Evolutionary conservation across 768 basidiomycete genomes (phyloP), one percentile per base, ranked within the genome.

Genomic region (Hebeloma cylindrosporum): DNA sequence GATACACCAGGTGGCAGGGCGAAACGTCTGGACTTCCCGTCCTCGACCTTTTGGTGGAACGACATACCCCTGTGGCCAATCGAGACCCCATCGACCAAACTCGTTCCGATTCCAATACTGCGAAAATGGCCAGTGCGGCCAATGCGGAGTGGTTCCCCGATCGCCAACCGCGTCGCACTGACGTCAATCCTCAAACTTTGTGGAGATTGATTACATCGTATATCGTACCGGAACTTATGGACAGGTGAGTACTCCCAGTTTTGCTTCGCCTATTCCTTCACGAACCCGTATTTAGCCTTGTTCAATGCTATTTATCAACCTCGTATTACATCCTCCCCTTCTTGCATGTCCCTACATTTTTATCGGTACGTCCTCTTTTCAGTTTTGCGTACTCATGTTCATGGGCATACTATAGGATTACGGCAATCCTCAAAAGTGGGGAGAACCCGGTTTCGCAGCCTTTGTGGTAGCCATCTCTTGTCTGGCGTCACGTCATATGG

Each of bases 381-480:
- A 47, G 43, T 65, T 54, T 54, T 60, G 41, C 33, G 7, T 31
- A 27, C 38, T 25, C 26, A 36, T 40, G 37, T 40, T 51, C 27
- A 37, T 42, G 29, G 13, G 18, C 34, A 42, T 17, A 25, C 7
- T 33, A 40, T 40, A 89, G 85, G 93, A 96, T 65, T 96, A 96
- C 61, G 90, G 89, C 30, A 89, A 93, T 53, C 93, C 93, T 39
- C 80, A 82, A 65, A 93, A 93, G 72, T 95, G 93, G 93, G 89
- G 85, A 38, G 92, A 94, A 65, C 90, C 93, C 6, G 93, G 93
- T 7, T 96, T 96, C 58, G 91, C 88, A 29, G 84, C 92, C 7
- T 93, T 94, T 60, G 89, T 95, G 49, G 90, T 95, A n/a, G 80
- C 92, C 1, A 75, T 94, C 25, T 95, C 93, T 60, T 94, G 92